Conservation (phyloP, 1,284 basidiomycete species). For the Apiotrichum siamense region DNA sequence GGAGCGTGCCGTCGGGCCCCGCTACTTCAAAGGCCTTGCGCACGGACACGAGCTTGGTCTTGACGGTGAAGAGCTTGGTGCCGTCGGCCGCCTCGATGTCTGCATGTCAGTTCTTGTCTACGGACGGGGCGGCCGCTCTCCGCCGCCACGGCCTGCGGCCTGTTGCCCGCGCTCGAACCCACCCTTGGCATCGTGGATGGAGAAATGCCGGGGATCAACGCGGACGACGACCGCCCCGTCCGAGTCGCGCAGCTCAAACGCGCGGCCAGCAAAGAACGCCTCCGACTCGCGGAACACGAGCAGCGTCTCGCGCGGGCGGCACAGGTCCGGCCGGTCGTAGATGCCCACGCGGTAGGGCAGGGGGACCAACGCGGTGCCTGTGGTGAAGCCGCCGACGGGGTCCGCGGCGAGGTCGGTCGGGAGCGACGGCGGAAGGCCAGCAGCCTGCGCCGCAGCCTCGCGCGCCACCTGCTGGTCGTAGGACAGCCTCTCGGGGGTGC, state of each 20-base stretch:
- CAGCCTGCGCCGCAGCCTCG: neutral
- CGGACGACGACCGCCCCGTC: slow-evolving; percentile 32
- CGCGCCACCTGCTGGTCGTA: neutral
- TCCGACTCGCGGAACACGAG: neutral
- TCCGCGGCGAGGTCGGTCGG: neutral
- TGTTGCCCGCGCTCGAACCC: neutral
- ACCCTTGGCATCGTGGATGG: slow-evolving; percentile 25
- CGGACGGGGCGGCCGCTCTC: no score
- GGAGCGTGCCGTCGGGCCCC: slow-evolving; percentile 24
- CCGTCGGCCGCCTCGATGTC: slow-evolving; percentile 12
- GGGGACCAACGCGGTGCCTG: neutral
- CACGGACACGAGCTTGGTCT: slow-evolving; percentile 34
- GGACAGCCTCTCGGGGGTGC: neutral
- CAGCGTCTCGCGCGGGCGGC: neutral
- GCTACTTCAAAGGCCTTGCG: slow-evolving; percentile 30
- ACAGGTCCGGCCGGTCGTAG: neutral
- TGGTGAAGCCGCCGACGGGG: neutral
- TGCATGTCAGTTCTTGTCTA: slow-evolving; percentile 20
- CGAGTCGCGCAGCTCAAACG: slow-evolving; percentile 38
- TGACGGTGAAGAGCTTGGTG: slow-evolving; percentile 30
- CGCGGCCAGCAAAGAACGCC: slow-evolving; percentile 9
- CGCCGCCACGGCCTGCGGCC: no score
- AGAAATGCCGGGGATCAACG: slow-evolving; percentile 34
- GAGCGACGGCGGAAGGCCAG: neutral
- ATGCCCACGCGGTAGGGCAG: neutral